Evolutionary conservation across 2,329 filamentous ascomycete species (phyloP).

Genomic region (Hypoxylon sp.): DNA sequence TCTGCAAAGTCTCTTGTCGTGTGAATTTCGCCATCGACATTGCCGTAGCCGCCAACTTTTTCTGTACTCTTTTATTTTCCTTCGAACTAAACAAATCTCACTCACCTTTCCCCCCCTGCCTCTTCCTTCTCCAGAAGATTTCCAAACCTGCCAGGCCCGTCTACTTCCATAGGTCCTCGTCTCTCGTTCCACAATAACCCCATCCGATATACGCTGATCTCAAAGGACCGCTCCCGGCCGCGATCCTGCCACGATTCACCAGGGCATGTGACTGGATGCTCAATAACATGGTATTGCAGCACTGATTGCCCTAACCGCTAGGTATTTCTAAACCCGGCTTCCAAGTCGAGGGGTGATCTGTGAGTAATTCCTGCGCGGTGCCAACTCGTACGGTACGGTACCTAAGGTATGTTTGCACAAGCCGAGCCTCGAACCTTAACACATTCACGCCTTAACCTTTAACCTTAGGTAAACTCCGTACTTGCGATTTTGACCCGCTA

Average conservation of each 20-base stretch:
- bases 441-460: neutral
- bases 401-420: slow-evolving; percentile 33
- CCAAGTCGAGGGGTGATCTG: neutral
- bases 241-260: neutral
- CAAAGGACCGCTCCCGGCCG: slow-evolving; percentile 1
- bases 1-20: slow-evolving; percentile 21
- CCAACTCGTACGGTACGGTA: too few species aligned
- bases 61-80: neutral
- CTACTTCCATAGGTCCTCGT: neutral
- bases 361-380: neutral
- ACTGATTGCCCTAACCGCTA: slow-evolving; percentile 15
- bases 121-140: neutral
- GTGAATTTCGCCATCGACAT: slow-evolving; percentile 28
- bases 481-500: slow-evolving; percentile 4
- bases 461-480: too few species aligned
- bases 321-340: neutral
- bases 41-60: slow-evolving; percentile 4
- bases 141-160: neutral
- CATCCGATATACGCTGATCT: slow-evolving; percentile 3
- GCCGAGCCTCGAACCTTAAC: slow-evolving; percentile 7
- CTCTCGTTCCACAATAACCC: neutral
- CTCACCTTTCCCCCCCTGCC: neutral
- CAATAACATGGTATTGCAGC: slow-evolving; percentile 16
- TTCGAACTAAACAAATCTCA: neutral
- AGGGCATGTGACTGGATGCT: neutral